These are phyloP conservation scores for Fusarium buharicum DNA, from an alignment of 2,329 filamentous ascomycete species.

Conservation along the genomic window DNA sequence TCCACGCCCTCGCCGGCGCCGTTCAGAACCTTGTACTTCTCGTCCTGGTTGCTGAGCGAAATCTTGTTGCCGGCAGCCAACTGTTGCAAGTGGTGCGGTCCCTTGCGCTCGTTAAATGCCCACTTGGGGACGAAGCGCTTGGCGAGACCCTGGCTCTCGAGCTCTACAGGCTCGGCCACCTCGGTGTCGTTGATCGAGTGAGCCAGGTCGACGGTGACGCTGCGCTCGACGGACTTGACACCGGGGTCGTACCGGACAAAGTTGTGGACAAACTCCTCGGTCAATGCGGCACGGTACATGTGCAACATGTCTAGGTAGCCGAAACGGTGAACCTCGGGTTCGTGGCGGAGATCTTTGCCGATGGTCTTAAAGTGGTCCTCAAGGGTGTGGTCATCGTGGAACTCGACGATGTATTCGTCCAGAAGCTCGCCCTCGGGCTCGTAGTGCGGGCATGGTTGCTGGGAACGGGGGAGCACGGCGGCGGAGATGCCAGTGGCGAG, in stretches of 20 bases:
- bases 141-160: not conserved
- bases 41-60: constrained; percentile 1
- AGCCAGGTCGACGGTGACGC: not conserved
- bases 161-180: constrained; percentile 1
- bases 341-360: constrained; percentile 3
- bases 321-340: constrained; percentile 1
- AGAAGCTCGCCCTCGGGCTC: constrained; percentile 7
- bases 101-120: constrained; percentile 2
- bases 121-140: constrained; percentile 7
- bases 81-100: constrained; percentile 9
- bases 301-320: constrained; percentile 6
- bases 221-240: constrained; percentile 4
- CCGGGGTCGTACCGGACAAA: constrained; percentile 2
- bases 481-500: constrained; percentile 4
- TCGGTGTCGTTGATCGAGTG: constrained; percentile 4
- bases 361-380: constrained; percentile 4
- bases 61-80: constrained; percentile 1
- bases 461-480: constrained; percentile 5
- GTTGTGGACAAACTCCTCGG: constrained; percentile 7
- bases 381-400: constrained; percentile 4
- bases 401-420: constrained; percentile 6
- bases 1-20: constrained; percentile 5
- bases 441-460: constrained; percentile 4
- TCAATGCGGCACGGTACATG: constrained; percentile 7
- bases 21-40: constrained; percentile 9